A percentile compares a stretch with the other conserved stretches of the same genome.
phyloP scores from a whole-genome alignment of 2,329 filamentous ascomycete genomes.

The Stachybotrys echinatus region DNA sequence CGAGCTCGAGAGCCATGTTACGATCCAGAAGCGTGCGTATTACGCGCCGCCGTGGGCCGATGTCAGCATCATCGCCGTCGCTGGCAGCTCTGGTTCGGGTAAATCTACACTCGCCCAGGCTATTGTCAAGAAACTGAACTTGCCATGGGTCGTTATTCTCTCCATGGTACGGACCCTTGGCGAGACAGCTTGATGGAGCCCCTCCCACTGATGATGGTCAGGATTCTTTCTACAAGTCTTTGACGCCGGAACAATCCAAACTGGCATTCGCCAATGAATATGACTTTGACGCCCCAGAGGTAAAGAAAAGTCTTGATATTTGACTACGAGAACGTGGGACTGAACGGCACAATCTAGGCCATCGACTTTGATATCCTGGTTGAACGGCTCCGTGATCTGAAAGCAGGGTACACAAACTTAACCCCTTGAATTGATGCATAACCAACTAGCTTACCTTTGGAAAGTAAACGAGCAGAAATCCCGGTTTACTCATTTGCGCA shows the following conservation, averaged over 20 bases:
- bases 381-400: conserved; percentile 74
- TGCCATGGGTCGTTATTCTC: conserved; percentile 97
- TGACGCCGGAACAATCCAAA: conserved; percentile 72
- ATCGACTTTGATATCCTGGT: conserved; percentile 92
- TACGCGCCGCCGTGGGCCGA: conserved; percentile 96
- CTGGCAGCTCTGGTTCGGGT: conserved; percentile 87
- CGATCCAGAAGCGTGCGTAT: conserved; percentile 57
- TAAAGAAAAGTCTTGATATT: too few species aligned
- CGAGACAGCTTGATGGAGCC: neutral
- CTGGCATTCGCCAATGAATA: conserved; percentile 86
- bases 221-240: conserved; percentile 96
- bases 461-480: conserved; percentile 79
- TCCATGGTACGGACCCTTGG: conserved; percentile 68
- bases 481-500: conserved; percentile 94
- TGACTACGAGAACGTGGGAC: too few species aligned
- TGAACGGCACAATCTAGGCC: too few species aligned
- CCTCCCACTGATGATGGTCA: conserved; percentile 30
- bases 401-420: conserved; percentile 66
- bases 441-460: neutral
- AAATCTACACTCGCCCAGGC: conserved; percentile 93
- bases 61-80: conserved; percentile 92
- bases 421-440: neutral
- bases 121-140: conserved; percentile 81
- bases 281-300: conserved; percentile 89
- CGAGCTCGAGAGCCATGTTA: conserved; percentile 35